Conservation (phyloP, 768 basidiomycete species). For the Hericium alpestre region DNA sequence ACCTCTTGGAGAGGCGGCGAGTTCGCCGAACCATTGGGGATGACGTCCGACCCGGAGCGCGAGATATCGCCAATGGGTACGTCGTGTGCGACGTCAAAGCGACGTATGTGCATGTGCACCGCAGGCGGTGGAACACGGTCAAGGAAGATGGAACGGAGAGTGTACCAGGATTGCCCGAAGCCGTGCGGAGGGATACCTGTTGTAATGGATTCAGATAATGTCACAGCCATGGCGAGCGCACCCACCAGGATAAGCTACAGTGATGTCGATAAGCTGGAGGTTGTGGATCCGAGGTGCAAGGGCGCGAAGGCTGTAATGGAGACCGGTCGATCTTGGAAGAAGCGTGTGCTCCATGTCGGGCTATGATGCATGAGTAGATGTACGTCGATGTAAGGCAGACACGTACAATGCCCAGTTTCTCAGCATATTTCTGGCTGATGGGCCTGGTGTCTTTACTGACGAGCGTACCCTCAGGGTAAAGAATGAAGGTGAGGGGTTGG, state of each 20-base stretch:
- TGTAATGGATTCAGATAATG: not conserved
- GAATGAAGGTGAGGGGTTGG: conserved; percentile 67
- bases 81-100: conserved; percentile 56
- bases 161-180: conserved; percentile 85
- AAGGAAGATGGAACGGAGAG: conserved; percentile 80
- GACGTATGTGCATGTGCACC: conserved; percentile 79
- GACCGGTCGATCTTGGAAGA: conserved; percentile 85
- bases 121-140: conserved; percentile 71
- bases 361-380: conserved; percentile 28
- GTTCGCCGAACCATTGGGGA: conserved; percentile 24
- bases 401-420: conserved; percentile 81
- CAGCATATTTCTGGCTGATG: conserved; percentile 76
- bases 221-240: not conserved
- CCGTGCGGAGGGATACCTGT: conserved; percentile 66
- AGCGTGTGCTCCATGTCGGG: conserved; percentile 71
- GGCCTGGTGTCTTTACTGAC: conserved; percentile 81
- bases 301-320: conserved; percentile 76
- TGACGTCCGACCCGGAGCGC: conserved; percentile 22
- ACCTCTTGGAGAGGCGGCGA: conserved; percentile 5
- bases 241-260: conserved; percentile 82
- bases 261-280: conserved; percentile 81
- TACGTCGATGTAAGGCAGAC: not conserved
- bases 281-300: conserved; percentile 67
- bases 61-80: conserved; percentile 63
- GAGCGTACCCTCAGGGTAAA: conserved; percentile 95